Evolutionary conservation across 2,329 filamentous ascomycete species (phyloP), one percentile per base, ranked within the genome.

Genomic region (Colletotrichum eleusines): DNA sequence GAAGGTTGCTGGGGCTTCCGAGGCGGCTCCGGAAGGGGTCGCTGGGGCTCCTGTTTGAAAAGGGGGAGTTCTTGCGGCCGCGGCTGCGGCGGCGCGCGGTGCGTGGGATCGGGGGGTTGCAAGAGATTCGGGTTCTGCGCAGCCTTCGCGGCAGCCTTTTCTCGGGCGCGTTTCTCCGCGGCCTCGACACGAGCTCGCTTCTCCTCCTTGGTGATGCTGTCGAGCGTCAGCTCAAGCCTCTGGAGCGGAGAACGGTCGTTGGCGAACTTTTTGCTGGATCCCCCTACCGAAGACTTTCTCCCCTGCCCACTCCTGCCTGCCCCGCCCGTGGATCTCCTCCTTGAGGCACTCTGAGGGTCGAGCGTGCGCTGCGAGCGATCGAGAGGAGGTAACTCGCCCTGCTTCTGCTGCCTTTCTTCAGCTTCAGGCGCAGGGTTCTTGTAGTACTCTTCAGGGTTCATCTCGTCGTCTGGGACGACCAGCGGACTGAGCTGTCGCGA

Each of bases 131-230:
- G 68, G 65, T 73, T 66, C 48, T 76, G 78, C 31, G 81, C 79
- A 46, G 85, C 85, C 18, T 66, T 66, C 5, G 59, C 69, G 2
- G 65, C 65, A 16, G 83, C 84, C 74, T 85, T 86, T 76, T 95
- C 91, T 75, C 90, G 88, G 23, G 91, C 88, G 53, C 89, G 88
- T 74, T 90, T 86, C 79, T 98, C 95, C 7, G 94, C 94, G 76
- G 95, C 92, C 78, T 94, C 89, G 5, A 95, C 90, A 57, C 94
- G 88, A 11, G 94, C 94, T 74, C 95, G 89, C 80, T 97, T 97
- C 81, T 98, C 95, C 82, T 98, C 95, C 80, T 98, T 98, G 80
- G 93, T 97, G 80, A 98, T 95, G 81, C 93, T 94, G 80, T 92
- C 92, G 77, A 98, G 87, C 76, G 94, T 96, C 77, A 93, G 89